phyloP scores from a whole-genome alignment of 1,284 basidiomycete genomes.

The Rhodotorula sp. region DNA sequence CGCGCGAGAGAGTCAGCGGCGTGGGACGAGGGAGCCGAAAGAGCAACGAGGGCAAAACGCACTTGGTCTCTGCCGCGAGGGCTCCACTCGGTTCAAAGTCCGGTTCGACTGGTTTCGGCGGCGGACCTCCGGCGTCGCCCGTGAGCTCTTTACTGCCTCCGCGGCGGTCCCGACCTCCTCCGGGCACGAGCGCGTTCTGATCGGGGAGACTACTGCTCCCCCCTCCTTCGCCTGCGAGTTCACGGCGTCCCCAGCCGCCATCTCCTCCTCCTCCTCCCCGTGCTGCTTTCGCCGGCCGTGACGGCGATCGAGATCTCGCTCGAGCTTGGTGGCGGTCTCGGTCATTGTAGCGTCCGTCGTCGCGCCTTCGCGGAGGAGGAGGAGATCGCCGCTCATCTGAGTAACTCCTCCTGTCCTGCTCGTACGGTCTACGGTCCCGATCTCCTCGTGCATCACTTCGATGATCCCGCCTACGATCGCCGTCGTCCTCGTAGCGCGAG shows the following conservation, averaged over 20 bases:
- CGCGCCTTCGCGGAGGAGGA: too few relatives aligned
- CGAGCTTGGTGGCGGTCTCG: neutral
- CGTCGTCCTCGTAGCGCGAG: neutral
- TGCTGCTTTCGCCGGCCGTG: too few relatives aligned
- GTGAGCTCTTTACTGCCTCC: neutral
- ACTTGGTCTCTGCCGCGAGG: constrained; percentile 88
- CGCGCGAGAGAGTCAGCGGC: constrained; percentile 46
- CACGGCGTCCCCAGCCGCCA: constrained; percentile 26
- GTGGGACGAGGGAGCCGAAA: neutral
- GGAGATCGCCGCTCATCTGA: neutral
- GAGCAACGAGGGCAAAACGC: neutral
- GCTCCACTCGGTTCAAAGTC: constrained; percentile 85
- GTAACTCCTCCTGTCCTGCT: neutral
- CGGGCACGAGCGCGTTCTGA: constrained; percentile 16
- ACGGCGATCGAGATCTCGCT: neutral
- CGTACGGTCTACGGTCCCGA: neutral
- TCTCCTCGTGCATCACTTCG: neutral
- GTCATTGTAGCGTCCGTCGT: neutral
- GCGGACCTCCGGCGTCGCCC: neutral
- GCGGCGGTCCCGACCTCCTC: constrained; percentile 1
- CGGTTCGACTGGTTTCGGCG: constrained; percentile 56
- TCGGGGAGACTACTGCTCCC: constrained; percentile 12
- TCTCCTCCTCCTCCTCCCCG: constrained; percentile 13
- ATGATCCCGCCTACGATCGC: neutral
- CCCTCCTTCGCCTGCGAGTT: neutral